Evolutionary conservation across 1,284 basidiomycete species (phyloP), one percentile per base, ranked within the genome.

Genomic region (Cutaneotrichosporon cutaneum): DNA sequence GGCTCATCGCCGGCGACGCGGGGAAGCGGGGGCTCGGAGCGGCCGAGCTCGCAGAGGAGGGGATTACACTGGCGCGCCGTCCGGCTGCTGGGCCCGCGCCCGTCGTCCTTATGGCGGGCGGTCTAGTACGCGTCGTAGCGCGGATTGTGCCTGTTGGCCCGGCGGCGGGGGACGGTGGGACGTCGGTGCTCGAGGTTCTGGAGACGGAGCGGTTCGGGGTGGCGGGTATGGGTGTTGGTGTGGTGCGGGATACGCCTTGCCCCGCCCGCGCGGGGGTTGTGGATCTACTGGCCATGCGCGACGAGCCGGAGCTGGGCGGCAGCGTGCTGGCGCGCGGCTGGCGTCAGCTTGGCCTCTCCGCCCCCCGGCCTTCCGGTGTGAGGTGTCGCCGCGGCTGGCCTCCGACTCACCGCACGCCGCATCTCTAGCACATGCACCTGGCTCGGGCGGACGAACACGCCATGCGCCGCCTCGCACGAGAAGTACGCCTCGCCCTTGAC

Each of bases 381-480:
- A 5, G 36, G 36, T 16, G 6, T 5, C 36, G n/a, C 36, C 4
- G 6, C 36, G 5, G 5, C 2, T 39, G 14, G 36, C 2, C 24
- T 33, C 30, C 11, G 13, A 58, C 60, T 42, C 55, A 61, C 60
- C 44, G 61, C 56, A 42, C 50, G 52, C 10, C 52, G 70, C 30
- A 57, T 9, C 48, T 75, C 74, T 16, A 78, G 58, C n/a, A 86
- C 73, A 72, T 87, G 90, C 63, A 98, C 90, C 77, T 94, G 92
- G 73, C 88, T 90, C 0, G 90, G 87, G 24, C 93, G 84, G 5
- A 98, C 89, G 77, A 99, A 99, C 45, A 98, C 89, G 51, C 96
- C 96, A 77, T 90, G 82, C 39, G 83, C 83, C 57, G 84, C 82
- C 69, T 85, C 83, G 80, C 92, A 95, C 18, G 83, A 83, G 78